Evolutionary conservation across 345 rosid species (phyloP).

Genomic region (Salix purpurea): DNA sequence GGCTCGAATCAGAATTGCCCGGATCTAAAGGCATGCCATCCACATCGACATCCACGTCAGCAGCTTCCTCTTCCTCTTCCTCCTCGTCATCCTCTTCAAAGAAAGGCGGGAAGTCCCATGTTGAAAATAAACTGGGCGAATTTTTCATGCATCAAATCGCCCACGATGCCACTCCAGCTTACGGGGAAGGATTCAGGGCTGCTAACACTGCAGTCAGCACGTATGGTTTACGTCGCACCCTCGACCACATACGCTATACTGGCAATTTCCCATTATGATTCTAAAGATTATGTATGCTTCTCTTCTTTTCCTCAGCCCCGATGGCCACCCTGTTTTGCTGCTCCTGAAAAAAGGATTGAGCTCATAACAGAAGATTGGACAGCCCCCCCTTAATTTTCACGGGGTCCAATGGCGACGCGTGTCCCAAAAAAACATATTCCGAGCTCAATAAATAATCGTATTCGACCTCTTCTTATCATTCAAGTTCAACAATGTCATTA

Average conservation of each 20-base stretch:
- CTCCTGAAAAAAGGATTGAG: not conserved
- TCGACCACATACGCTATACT: slow-evolving; percentile 60
- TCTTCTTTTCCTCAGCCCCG: not conserved
- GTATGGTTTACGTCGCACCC: slow-evolving; percentile 66
- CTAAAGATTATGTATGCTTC: not conserved
- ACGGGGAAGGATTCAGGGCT: slow-evolving; percentile 76
- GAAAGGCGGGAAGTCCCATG: slow-evolving; percentile 65
- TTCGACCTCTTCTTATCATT: not conserved
- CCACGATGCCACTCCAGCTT: slow-evolving; percentile 79
- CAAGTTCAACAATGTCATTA: too few relatives aligned
- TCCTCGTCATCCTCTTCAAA: slow-evolving; percentile 47
- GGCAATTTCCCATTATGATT: slow-evolving; percentile 66
- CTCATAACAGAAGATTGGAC: slow-evolving; percentile 15
- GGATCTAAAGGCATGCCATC: slow-evolving; percentile 43
- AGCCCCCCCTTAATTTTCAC: slow-evolving; percentile 10
- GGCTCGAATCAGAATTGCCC: slow-evolving; percentile 92
- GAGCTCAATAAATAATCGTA: slow-evolving; percentile 3
- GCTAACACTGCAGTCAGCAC: slow-evolving; percentile 78
- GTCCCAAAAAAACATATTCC: not conserved
- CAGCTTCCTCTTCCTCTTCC: slow-evolving; percentile 49
- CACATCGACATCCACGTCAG: slow-evolving; percentile 28
- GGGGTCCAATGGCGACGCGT: not conserved
- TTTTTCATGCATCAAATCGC: slow-evolving; percentile 85
- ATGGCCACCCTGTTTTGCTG: not conserved
- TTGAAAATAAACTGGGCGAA: slow-evolving; percentile 75